phyloP scores from a whole-genome alignment of 2,329 filamentous ascomycete species.

The Xylariaceae sp. region DNA sequence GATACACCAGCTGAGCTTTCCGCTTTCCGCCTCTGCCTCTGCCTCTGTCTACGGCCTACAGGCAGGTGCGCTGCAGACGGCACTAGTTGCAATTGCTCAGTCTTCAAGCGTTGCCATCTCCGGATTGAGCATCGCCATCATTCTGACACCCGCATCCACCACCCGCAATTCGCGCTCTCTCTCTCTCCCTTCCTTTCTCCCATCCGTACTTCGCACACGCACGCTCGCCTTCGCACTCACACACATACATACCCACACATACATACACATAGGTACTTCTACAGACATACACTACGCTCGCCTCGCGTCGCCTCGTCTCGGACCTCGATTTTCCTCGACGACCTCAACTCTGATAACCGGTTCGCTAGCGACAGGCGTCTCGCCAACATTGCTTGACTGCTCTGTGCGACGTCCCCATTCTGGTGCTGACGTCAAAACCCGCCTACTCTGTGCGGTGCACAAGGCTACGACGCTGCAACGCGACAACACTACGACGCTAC shows the following conservation, averaged over 20 bases:
- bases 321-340: constrained; percentile 2
- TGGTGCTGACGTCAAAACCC: constrained; percentile 16
- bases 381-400: not conserved
- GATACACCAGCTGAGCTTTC: too few species aligned
- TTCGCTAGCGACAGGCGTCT: not conserved
- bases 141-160: constrained; percentile 3
- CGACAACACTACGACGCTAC: not conserved
- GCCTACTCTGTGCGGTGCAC: constrained; percentile 7
- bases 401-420: constrained; percentile 8
- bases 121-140: constrained; percentile 23
- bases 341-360: not conserved
- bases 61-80: too few species aligned
- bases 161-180: not conserved
- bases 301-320: constrained; percentile 16
- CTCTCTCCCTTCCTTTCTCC: not conserved
- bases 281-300: not conserved
- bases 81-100: constrained; percentile 35
- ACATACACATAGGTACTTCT: not conserved
- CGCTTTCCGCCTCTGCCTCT: too few species aligned
- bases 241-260: not conserved
- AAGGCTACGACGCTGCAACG: constrained; percentile 8
- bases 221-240: not conserved
- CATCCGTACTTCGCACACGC: not conserved
- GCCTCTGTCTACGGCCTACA: too few species aligned
- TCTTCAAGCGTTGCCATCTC: constrained; percentile 27